Base-by-base conservation (phyloP, 2,329 filamentous ascomycete genomes). In the Byssochlamys sp. region DNA sequence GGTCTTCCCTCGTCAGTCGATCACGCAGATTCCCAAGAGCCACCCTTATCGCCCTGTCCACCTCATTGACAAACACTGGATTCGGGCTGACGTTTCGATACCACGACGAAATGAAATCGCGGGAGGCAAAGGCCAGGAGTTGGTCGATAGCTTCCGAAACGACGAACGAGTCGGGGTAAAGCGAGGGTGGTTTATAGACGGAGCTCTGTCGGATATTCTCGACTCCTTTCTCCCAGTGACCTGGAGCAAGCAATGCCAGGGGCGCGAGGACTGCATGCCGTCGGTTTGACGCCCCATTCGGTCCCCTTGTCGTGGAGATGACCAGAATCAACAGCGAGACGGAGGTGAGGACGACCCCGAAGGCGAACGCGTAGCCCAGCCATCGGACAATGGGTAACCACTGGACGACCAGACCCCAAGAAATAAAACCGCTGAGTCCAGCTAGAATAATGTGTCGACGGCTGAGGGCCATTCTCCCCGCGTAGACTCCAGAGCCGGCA, bases 21-120 rank as follows among this genome's bases (percentile, higher is more conserved):
- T 91, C 87, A 58, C 84, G 82, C 60, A 97, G 77, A 65, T 82
- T 84, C 53, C 80, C 78, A 60, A 97, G 74, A 11, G 89, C 90
- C 59, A 82, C 76, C 52, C 94, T 85, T 62, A 96, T 84, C 3
- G 85, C 82, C 63, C 82, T 85, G 72, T 99, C 92, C 58, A 97
- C 87, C 73, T 96, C 88, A 70, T 96, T 88, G 57, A 87, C 79
- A 66, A 99, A 99, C 0, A 83, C 81, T 1, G 87, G 84, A 66
- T 87, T 90, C 61, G 80, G 81, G 75, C 90, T 96, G 69, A 99
- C 96, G 67, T 85, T 83, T 31, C 80, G 81, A 72, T 96, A 97
- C 94, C 94, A 99, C 52, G 86, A 87, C 58, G 82, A 84, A 58
- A 99, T 84, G 70, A 95, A 96, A 71, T 96, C 90, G 62, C 89